Evolutionary conservation across 768 basidiomycete genomes (phyloP), one percentile per base, ranked within the genome.

Genomic region (Pleurotus cornucopiae): DNA sequence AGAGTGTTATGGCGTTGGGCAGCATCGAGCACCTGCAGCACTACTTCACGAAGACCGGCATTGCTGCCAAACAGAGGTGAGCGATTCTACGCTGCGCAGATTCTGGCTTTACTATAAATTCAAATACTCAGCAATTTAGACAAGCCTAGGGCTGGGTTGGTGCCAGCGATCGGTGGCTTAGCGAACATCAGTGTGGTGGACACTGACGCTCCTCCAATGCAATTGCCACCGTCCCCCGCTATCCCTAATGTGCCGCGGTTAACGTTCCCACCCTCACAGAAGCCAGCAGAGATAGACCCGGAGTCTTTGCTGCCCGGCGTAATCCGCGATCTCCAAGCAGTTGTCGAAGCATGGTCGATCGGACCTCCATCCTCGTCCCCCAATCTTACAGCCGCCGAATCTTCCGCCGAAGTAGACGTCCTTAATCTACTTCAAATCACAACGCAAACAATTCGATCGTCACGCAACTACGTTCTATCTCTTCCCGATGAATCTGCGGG

Each of bases 21-120:
- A 94, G 91, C 67, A 98, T 98, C 62, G 90, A 96, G 67, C 91
- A 97, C 67, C 80, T 98, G 41, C 95, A 98, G 71, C 88, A 94
- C 64, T 95, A 94, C 67, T 98, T 95, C 64, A 91, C 90, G 6
- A 94, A 94, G 79, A 84, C 89, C 0, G 91, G 91, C 1, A 79
- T 94, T 54, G 79, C 78, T 21, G 77, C 87, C 34, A 83, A 86
- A 74, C 79, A 79, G 71, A 81, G 83, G 92, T 88, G 72, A 73
- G 87, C 25, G 49, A 21, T 60, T 54, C 26, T 2, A 39, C 34
- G 30, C 30, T 34, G 30, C 30, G 11, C 30, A 9, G 30, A 34
- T 34, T 34, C 30, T 34, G 30, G 30, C 30, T 34, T 3, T 34
- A 34, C 30, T 34, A 34, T 34, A 34, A 34, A 34, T 34, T 34